A percentile compares a stretch with the other conserved stretches of the same genome.
These are phyloP conservation scores for Solanum infundibuliforme DNA, from an alignment of 257 asterid genomes.

Conservation along the genomic window DNA sequence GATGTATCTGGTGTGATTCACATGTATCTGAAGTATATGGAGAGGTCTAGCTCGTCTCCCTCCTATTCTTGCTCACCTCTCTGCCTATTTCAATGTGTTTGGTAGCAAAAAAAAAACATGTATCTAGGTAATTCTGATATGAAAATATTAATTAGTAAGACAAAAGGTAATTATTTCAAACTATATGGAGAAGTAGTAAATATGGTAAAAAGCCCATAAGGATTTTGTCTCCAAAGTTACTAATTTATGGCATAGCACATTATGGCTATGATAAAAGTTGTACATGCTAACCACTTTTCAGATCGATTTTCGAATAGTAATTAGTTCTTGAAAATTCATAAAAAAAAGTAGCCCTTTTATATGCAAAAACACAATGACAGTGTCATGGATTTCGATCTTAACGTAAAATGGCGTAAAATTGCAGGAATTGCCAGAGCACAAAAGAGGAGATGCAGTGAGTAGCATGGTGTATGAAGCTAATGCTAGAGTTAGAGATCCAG, in stretches of 20 bases:
- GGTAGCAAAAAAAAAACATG: neutral
- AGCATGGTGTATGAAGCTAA: constrained; percentile 4
- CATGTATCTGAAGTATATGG: neutral
- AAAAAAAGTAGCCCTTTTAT: neutral
- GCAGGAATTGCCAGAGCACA: constrained; percentile 2
- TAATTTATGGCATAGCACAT: neutral
- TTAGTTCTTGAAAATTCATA: neutral
- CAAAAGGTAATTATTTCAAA: neutral
- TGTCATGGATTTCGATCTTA: neutral
- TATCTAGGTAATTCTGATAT: neutral
- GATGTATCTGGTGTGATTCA: neutral
- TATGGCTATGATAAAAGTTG: neutral
- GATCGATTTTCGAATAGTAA: neutral
- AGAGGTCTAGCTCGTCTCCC: neutral
- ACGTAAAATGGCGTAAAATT: neutral
- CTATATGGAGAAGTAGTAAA: neutral
- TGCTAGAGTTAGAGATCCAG: constrained; percentile 5
- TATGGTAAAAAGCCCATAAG: neutral
- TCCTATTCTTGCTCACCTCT: neutral
- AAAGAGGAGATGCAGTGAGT: constrained; percentile 3
- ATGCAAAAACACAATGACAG: neutral
- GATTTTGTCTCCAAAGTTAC: neutral
- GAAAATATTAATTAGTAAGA: neutral
- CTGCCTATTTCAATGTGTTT: neutral
- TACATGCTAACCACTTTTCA: neutral